Conservation (phyloP, 306 rosid species). For the Sindora glabra region DNA sequence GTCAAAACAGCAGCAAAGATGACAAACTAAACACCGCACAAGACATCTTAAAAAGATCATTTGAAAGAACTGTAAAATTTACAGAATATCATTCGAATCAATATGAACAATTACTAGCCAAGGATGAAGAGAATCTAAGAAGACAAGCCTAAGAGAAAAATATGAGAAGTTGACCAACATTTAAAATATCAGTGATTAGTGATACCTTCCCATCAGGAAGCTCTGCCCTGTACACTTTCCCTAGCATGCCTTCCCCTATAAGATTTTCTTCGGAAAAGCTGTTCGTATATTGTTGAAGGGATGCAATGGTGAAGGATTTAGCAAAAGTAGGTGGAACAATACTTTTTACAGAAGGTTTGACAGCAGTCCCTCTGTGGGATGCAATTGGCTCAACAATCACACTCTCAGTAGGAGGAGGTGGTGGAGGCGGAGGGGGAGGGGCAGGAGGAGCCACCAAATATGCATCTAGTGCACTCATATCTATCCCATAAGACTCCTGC, state of each 20-base stretch:
- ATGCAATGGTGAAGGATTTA: conserved; percentile 70
- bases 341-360: conserved; percentile 38
- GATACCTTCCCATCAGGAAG: conserved; percentile 90
- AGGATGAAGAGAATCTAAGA: too few relatives aligned
- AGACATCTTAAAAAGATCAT: too few relatives aligned
- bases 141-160: too few relatives aligned
- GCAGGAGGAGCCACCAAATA: conserved; percentile 51
- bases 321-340: conserved; percentile 37
- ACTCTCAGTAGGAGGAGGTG: conserved; percentile 26
- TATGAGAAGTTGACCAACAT: too few relatives aligned
- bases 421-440: conserved; percentile 31
- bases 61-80: too few relatives aligned
- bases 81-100: too few relatives aligned
- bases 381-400: conserved; percentile 52
- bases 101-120: too few relatives aligned
- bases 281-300: conserved; percentile 91
- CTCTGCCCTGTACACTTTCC: conserved; percentile 84
- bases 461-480: conserved; percentile 35
- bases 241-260: conserved; percentile 85
- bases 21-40: too few relatives aligned
- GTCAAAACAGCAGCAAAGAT: too few relatives aligned
- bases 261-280: conserved; percentile 89
- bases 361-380: conserved; percentile 25
- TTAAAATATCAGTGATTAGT: conserved; percentile 12
- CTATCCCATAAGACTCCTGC: conserved; percentile 39